Percentiles rank a stretch among this genome's conserved stretches.
These are phyloP conservation scores for Stromatinia cepivora DNA, from an alignment of 2,329 filamentous ascomycete genomes.

Conservation along the genomic window DNA sequence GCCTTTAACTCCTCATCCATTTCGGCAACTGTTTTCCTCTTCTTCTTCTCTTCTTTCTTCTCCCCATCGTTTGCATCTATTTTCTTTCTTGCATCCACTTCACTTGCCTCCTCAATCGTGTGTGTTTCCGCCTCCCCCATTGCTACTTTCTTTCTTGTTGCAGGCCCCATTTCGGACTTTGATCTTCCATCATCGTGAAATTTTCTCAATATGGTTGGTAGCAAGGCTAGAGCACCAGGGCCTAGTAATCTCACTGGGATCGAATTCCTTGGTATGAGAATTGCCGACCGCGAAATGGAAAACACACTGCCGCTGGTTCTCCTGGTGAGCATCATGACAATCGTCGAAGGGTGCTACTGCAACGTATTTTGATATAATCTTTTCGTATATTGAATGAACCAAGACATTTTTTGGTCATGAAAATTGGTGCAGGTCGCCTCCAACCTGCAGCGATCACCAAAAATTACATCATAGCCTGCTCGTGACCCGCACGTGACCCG, in stretches of 20 bases:
- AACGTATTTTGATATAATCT: not conserved
- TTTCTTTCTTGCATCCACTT: not conserved
- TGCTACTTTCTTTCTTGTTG: too few species aligned
- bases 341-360: not conserved
- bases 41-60: not conserved
- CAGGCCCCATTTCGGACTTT: too few species aligned
- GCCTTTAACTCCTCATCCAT: constrained; percentile 65
- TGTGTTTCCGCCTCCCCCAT: not conserved
- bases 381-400: not conserved
- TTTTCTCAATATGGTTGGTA: not conserved
- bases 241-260: not conserved
- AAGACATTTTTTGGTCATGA: not conserved
- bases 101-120: not conserved
- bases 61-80: not conserved
- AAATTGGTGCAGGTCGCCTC: not conserved
- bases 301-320: not conserved
- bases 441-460: too few species aligned
- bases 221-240: not conserved
- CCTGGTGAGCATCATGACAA: not conserved
- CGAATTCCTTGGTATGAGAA: not conserved
- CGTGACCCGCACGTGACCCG: too few species aligned
- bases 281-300: not conserved
- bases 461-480: too few species aligned
- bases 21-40: constrained; percentile 58
- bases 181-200: not conserved